Percentiles rank a stretch among this genome's conserved stretches.
Conservation (phyloP, 164 flowering plant genomes). For the Aristolochia californica region DNA sequence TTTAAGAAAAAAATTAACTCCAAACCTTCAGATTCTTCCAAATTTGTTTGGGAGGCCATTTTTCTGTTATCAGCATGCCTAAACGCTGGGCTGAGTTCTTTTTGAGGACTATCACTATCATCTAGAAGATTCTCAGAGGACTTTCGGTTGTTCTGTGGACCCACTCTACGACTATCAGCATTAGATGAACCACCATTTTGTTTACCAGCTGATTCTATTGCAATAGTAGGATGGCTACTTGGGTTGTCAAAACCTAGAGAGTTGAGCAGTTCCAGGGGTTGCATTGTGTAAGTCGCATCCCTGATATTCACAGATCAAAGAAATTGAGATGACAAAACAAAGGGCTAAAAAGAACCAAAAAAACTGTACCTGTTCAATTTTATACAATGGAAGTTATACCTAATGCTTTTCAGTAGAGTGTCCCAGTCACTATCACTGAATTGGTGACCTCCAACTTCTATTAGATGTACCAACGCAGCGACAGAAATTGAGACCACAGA, state of each 20-base stretch:
- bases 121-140: background rate
- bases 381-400: conserved; percentile 22
- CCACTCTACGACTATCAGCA: conserved; percentile 12
- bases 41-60: conserved; percentile 10
- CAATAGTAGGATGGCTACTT: conserved; percentile 21
- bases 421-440: conserved; percentile 92
- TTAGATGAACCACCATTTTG: conserved; percentile 14
- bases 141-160: conserved; percentile 26
- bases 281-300: conserved; percentile 92
- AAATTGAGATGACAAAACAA: too few species aligned
- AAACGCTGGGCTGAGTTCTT: conserved; percentile 15
- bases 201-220: conserved; percentile 22
- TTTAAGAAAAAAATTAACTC: background rate
- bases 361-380: too few species aligned
- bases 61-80: conserved; percentile 24
- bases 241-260: conserved; percentile 58
- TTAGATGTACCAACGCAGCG: conserved; percentile 95
- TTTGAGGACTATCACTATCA: conserved; percentile 20
- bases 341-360: too few species aligned
- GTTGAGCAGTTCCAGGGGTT: conserved; percentile 95
- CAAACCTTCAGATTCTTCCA: conserved; percentile 67
- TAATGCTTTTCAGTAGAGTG: conserved; percentile 83
- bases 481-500: conserved; percentile 86
- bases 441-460: conserved; percentile 98
- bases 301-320: conserved; percentile 26